phyloP scores from a whole-genome alignment of 352 stramenopile species.

The Aphanomyces stellatus region DNA sequence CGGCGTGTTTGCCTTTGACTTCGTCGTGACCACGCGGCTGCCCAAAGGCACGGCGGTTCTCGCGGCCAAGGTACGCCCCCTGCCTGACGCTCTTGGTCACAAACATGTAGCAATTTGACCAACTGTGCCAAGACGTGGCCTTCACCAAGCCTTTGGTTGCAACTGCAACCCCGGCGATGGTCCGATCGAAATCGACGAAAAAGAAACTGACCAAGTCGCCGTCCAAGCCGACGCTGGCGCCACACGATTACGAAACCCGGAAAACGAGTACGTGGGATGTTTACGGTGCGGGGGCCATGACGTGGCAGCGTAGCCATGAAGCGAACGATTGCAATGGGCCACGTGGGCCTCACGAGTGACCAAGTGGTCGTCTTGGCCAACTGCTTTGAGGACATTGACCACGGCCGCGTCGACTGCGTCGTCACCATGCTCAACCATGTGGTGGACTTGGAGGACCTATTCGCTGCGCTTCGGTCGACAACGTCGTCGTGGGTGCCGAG shows the following conservation, averaged over 20 bases:
- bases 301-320: not conserved
- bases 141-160: not conserved
- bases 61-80: not conserved
- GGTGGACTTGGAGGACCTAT: conserved; percentile 15
- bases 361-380: conserved; percentile 14
- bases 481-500: not conserved
- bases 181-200: not conserved
- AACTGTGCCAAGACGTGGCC: not conserved
- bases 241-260: not conserved
- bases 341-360: not conserved
- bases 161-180: not conserved
- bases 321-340: not conserved
- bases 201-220: too few relatives aligned
- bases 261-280: not conserved
- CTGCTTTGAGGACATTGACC: conserved; percentile 7
- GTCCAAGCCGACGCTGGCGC: too few relatives aligned
- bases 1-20: conserved; percentile 29
- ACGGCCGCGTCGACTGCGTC: conserved; percentile 13
- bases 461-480: not conserved
- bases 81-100: not conserved
- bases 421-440: conserved; percentile 10
- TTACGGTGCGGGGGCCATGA: not conserved
- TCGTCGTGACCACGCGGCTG: conserved; percentile 25
- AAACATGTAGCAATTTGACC: not conserved
- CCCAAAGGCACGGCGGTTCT: not conserved